Evolutionary conservation across 1,284 basidiomycete genomes (phyloP).

Genomic region (Trametes polyzona): DNA sequence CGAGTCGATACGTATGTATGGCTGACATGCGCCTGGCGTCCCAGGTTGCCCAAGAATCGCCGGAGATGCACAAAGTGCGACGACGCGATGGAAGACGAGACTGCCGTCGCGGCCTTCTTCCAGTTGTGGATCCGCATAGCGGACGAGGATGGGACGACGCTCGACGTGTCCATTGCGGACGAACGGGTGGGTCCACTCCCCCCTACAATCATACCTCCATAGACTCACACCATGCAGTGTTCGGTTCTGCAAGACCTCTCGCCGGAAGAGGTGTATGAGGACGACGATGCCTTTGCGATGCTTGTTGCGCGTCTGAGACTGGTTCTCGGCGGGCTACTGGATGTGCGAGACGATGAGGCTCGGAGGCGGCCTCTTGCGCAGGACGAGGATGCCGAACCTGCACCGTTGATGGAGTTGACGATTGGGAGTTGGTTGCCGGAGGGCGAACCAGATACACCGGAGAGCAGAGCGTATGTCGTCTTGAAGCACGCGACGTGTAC

Average conservation of each 20-base stretch:
- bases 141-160: slow-evolving; percentile 47
- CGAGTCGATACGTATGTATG: too few species aligned
- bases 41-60: slow-evolving; percentile 48
- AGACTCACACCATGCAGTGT: slow-evolving; percentile 40
- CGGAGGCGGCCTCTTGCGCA: slow-evolving; percentile 8
- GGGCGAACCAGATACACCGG: slow-evolving; percentile 11
- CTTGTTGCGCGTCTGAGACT: slow-evolving; percentile 46
- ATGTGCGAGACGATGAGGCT: slow-evolving; percentile 20
- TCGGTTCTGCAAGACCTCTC: slow-evolving; percentile 46
- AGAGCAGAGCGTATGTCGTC: slow-evolving; percentile 19
- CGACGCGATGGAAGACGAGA: slow-evolving; percentile 48
- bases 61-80: slow-evolving; percentile 54
- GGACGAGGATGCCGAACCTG: neutral
- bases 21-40: neutral
- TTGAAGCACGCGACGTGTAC: slow-evolving; percentile 16
- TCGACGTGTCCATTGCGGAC: slow-evolving; percentile 50
- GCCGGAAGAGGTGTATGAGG: slow-evolving; percentile 45
- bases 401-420: slow-evolving; percentile 20
- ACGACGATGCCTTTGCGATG: slow-evolving; percentile 40
- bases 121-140: slow-evolving; percentile 52
- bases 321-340: slow-evolving; percentile 47
- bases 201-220: too few species aligned
- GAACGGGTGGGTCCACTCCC: slow-evolving; percentile 19
- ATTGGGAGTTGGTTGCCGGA: slow-evolving; percentile 24
- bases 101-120: slow-evolving; percentile 51